Evolutionary conservation across 345 rosid species (phyloP), one percentile per base, ranked within the genome.

Genomic region (Combretum micranthum): DNA sequence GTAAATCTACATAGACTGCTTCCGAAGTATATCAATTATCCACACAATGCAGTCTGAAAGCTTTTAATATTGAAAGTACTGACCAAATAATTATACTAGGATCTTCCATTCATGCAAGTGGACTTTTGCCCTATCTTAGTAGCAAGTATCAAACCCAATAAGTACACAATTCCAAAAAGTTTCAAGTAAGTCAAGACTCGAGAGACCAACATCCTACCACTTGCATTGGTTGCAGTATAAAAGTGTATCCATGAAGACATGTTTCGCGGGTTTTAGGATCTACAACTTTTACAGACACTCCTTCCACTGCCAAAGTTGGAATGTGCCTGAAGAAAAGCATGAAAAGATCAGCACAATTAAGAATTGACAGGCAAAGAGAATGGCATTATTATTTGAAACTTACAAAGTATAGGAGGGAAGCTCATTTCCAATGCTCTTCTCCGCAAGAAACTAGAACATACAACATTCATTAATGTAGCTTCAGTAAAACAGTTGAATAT

Each of bases 361-460:
- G 39, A 11, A 32, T 32, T 32, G 39, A 9, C 39, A 2, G 37
- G 44, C 20, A 14, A 39, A 62, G 15, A 46, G 53, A 50, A 16
- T 20, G 21, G 18, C 3, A 50, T 14, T 15, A 50, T 50, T 20
- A 5, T 44, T 51, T 39, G 44, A 56, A 62, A 84, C 96, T 85
- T 80, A 91, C 98, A 51, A 70, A 45, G 53, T 78, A 75, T 68
- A 73, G 68, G 80, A 73, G 56, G 96, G 98, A 64, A 91, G 63
- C 66, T 86, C 90, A 59, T 73, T 72, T 64, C 67, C 32, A 65
- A 91, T 78, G 55, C 67, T 43, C 81, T 78, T 82, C 60, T 71
- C 98, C 68, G 88, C 87, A 55, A 86, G 55, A 74, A 72, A 69
- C 98, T 91, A 72, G 72, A 73, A 18, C 51, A 75, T 62, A 20